phyloP scores from a whole-genome alignment of 352 stramenopile genomes.

The Phytopythium cucurbitacearum region DNA sequence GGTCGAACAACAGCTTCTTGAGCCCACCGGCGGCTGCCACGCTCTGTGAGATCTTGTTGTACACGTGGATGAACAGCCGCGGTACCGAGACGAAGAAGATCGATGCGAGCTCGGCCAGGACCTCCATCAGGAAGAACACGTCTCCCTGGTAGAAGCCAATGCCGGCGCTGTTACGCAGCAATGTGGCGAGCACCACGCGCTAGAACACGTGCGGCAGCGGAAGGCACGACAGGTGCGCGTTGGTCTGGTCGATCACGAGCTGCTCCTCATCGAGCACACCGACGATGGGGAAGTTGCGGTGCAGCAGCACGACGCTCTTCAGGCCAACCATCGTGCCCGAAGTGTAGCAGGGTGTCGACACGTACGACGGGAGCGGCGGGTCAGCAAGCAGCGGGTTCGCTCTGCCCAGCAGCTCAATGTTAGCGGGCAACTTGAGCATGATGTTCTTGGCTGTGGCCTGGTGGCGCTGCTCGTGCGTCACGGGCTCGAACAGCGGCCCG shows the following conservation, averaged over 20 bases:
- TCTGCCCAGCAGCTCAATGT: too few relatives aligned
- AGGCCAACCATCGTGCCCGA: too few relatives aligned
- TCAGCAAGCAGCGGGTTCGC: too few relatives aligned
- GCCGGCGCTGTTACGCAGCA: constrained; percentile 82
- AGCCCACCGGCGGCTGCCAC: constrained; percentile 20
- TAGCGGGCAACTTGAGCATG: too few relatives aligned
- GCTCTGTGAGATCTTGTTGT: constrained; percentile 84
- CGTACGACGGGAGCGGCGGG: too few relatives aligned
- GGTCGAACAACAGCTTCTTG: constrained; percentile 27
- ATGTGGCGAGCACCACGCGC: constrained; percentile 70
- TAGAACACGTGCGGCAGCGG: constrained; percentile 94
- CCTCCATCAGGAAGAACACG: constrained; percentile 83
- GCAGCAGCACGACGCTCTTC: too few relatives aligned
- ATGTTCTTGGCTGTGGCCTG: too few relatives aligned
- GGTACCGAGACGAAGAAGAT: constrained; percentile 89
- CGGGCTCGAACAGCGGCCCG: too few relatives aligned
- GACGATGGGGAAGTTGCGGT: too few relatives aligned
- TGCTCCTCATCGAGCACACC: neutral
- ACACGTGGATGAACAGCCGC: constrained; percentile 91
- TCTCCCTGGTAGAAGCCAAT: constrained; percentile 70
- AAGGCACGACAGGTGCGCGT: constrained; percentile 92
- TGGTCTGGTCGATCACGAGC: constrained; percentile 17
- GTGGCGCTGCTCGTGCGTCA: too few relatives aligned
- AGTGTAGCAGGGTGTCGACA: too few relatives aligned
- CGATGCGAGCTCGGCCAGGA: constrained; percentile 80